Conservation (phyloP, 169 alveolate genomes). For the Plasmodium adleri region DNA sequence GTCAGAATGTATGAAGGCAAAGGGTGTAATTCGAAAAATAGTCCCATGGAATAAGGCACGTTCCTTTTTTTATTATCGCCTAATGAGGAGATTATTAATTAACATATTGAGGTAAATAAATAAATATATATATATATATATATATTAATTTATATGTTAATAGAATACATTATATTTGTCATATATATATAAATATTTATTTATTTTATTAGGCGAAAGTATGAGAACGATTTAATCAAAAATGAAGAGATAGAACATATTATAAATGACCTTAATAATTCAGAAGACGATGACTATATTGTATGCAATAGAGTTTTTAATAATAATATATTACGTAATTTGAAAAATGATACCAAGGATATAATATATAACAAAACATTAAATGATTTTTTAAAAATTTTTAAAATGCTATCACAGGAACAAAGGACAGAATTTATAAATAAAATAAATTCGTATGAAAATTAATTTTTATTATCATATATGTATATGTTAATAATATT, state of each 20-base stretch:
- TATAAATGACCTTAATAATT: slow-evolving; percentile 3
- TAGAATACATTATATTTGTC: not conserved
- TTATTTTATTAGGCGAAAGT: slow-evolving; percentile 28
- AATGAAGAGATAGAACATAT: slow-evolving; percentile 41
- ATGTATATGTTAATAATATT: not conserved
- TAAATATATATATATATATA: no score
- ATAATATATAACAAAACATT: slow-evolving; percentile 20
- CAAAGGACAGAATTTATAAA: slow-evolving; percentile 39
- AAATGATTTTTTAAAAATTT: slow-evolving; percentile 23
- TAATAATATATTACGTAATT: slow-evolving; percentile 23
- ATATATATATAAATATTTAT: not conserved
- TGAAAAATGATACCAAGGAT: slow-evolving; percentile 16
- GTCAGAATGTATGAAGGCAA: slow-evolving; percentile 89
- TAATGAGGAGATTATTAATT: slow-evolving; percentile 80
- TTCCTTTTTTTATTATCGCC: slow-evolving; percentile 84
- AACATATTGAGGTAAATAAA: slow-evolving; percentile 76
- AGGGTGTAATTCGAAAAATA: slow-evolving; percentile 85
- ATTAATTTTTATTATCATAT: not conserved
- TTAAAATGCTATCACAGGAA: slow-evolving; percentile 25
- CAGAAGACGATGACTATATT: slow-evolving; percentile 52
- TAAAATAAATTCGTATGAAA: slow-evolving; percentile 35
- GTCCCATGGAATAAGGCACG: slow-evolving; percentile 87
- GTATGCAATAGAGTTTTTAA: slow-evolving; percentile 54
- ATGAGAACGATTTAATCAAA: slow-evolving; percentile 15
- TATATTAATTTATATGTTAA: no score